Evolutionary conservation across 2,329 filamentous ascomycete genomes (phyloP).

Genomic region (Sarocladiaceae sp.): DNA sequence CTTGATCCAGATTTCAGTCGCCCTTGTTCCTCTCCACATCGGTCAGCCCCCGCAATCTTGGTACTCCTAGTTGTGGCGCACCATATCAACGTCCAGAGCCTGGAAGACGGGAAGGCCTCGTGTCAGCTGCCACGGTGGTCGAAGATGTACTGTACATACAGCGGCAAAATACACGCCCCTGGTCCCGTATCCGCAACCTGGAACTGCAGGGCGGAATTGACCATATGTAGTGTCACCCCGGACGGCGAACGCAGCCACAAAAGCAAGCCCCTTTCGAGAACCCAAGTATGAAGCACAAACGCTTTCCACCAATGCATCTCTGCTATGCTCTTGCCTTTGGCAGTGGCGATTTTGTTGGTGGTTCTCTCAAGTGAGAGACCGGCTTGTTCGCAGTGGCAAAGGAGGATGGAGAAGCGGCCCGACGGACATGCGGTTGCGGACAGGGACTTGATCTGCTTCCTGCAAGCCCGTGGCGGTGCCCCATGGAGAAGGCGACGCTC

Average conservation of each 20-base stretch:
- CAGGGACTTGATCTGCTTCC: not conserved
- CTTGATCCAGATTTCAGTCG: no score
- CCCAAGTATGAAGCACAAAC: no score
- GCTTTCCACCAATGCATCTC: no score
- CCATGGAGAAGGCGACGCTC: not conserved
- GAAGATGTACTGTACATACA: slow-evolving; percentile 5
- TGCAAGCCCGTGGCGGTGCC: slow-evolving; percentile 6
- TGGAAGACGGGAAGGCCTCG: no score
- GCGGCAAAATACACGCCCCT: not conserved
- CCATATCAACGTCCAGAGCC: no score
- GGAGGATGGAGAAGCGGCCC: slow-evolving; percentile 3
- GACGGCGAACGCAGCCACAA: slow-evolving; percentile 6
- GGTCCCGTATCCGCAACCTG: slow-evolving; percentile 4
- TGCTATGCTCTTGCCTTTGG: no score
- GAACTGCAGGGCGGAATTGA: slow-evolving; percentile 7
- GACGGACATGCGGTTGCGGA: slow-evolving; percentile 1
- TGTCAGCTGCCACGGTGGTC: no score
- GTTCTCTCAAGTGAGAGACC: not conserved
- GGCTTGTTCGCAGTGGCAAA: not conserved
- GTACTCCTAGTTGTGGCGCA: no score
- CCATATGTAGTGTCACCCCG: slow-evolving; percentile 4
- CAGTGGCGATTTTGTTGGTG: not conserved
- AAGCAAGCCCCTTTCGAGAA: not conserved
- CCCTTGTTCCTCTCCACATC: no score
- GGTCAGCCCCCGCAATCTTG: no score